Evolutionary conservation across 306 rosid genomes (phyloP).

Genomic region (Ziziphus jujuba): DNA sequence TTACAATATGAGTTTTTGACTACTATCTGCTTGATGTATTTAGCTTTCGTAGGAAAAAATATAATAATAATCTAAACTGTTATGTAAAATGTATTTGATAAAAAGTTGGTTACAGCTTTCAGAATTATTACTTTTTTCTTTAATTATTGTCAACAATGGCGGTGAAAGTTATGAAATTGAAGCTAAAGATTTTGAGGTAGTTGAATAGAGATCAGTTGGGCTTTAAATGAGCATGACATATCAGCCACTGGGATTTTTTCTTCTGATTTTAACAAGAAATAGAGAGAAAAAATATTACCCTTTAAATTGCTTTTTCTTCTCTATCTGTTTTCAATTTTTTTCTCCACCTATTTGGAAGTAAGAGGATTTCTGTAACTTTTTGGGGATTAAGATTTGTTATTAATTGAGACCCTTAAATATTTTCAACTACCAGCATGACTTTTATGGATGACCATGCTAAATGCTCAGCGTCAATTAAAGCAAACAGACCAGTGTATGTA

Average conservation of each 20-base stretch:
- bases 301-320: not conserved
- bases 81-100: not conserved
- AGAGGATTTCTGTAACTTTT: too few species aligned
- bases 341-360: too few species aligned
- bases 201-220: conserved; percentile 17
- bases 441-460: not conserved
- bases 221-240: conserved; percentile 6
- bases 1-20: too few species aligned
- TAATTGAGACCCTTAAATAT: conserved; percentile 1
- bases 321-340: not conserved
- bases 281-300: not conserved
- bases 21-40: too few species aligned
- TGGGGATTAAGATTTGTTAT: not conserved
- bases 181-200: conserved; percentile 3
- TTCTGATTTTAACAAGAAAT: not conserved
- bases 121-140: not conserved
- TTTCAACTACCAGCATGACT: not conserved
- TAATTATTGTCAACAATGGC: not conserved
- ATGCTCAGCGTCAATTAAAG: too few species aligned
- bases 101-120: too few species aligned
- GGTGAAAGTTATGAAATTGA: not conserved
- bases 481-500: too few species aligned
- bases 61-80: too few species aligned
- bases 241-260: not conserved
- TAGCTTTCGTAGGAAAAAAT: too few species aligned